Percentiles rank a stretch among this genome's conserved stretches.
Conservation (phyloP, 306 rosid species). For the Fragaria ananassa region DNA sequence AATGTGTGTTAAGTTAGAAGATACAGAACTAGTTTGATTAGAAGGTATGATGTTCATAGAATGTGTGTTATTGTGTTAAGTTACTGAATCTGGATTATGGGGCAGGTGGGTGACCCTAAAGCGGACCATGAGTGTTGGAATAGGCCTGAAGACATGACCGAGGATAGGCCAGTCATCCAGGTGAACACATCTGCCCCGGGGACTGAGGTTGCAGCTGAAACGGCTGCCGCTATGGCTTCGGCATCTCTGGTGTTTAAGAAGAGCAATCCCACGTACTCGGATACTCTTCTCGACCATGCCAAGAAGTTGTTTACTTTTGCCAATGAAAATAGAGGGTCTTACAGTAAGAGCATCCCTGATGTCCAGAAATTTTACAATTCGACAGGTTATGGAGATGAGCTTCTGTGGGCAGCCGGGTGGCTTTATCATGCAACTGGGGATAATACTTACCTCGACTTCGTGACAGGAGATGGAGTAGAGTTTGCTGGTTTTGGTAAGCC, state of each 20-base stretch:
- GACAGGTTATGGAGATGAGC: constrained; percentile 92
- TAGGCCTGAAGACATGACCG: constrained; percentile 75
- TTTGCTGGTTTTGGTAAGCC: constrained; percentile 78
- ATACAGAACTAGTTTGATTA: background rate
- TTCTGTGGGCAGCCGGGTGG: constrained; percentile 98
- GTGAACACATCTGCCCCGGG: constrained; percentile 74
- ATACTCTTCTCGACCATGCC: constrained; percentile 77
- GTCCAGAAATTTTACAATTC: constrained; percentile 75
- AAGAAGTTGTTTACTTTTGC: constrained; percentile 82
- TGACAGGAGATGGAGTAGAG: constrained; percentile 60
- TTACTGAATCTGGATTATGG: constrained; percentile 20
- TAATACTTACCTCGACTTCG: constrained; percentile 61
- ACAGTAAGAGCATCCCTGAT: constrained; percentile 68
- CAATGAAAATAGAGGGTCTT: constrained; percentile 46
- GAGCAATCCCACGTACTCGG: constrained; percentile 53
- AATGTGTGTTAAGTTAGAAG: too few species aligned
- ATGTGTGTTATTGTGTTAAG: background rate
- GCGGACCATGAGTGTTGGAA: constrained; percentile 84
- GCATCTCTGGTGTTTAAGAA: constrained; percentile 92
- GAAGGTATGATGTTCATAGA: background rate
- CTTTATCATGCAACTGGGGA: constrained; percentile 89
- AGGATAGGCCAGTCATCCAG: constrained; percentile 69
- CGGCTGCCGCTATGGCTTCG: constrained; percentile 97
- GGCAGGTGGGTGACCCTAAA: constrained; percentile 84
- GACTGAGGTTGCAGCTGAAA: constrained; percentile 88